These are phyloP conservation scores for Talaromyces adpressus DNA, from an alignment of 495 filamentous ascomycete species.

Conservation along the genomic window DNA sequence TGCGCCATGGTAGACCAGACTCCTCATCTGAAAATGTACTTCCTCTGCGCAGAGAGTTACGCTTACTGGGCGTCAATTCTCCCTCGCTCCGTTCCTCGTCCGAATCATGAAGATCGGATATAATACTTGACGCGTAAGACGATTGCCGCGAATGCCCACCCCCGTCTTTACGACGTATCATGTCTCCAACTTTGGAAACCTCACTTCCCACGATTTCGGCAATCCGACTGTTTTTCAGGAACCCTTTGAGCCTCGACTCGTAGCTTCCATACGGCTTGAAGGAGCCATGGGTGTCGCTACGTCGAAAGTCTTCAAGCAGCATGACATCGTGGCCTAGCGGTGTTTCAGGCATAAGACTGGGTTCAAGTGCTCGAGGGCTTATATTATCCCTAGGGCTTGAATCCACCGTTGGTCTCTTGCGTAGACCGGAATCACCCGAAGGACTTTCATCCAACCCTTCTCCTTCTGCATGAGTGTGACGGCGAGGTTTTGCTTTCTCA, in stretches of 20 bases:
- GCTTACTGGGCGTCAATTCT: slow-evolving; percentile 24
- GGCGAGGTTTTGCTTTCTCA: slow-evolving; percentile 38
- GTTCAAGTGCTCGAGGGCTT: slow-evolving; percentile 17
- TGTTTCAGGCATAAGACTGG: slow-evolving; percentile 26
- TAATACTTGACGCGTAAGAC: slow-evolving; percentile 31
- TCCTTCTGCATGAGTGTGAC: slow-evolving; percentile 17
- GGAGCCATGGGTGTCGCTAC: slow-evolving; percentile 14
- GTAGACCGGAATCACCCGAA: slow-evolving; percentile 13
- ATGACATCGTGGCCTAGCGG: slow-evolving; percentile 23
- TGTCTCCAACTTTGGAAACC: slow-evolving; percentile 50
- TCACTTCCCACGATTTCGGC: slow-evolving; percentile 49
- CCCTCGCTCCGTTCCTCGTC: slow-evolving; percentile 31
- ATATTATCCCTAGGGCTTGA: not conserved
- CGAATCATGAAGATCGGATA: slow-evolving; percentile 37
- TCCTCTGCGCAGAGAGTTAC: slow-evolving; percentile 24
- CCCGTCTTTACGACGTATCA: slow-evolving; percentile 45
- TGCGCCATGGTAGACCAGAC: not conserved
- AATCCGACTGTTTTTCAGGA: slow-evolving; percentile 50
- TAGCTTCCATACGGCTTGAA: slow-evolving; percentile 21
- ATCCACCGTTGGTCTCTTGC: slow-evolving; percentile 12
- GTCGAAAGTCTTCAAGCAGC: slow-evolving; percentile 10
- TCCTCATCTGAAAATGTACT: slow-evolving; percentile 29
- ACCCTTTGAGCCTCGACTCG: slow-evolving; percentile 40
- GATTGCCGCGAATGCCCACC: slow-evolving; percentile 26
- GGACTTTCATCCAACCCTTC: slow-evolving; percentile 16